These are phyloP conservation scores for Suillus ampliporus DNA, from an alignment of 768 basidiomycete genomes.

Conservation along the genomic window DNA sequence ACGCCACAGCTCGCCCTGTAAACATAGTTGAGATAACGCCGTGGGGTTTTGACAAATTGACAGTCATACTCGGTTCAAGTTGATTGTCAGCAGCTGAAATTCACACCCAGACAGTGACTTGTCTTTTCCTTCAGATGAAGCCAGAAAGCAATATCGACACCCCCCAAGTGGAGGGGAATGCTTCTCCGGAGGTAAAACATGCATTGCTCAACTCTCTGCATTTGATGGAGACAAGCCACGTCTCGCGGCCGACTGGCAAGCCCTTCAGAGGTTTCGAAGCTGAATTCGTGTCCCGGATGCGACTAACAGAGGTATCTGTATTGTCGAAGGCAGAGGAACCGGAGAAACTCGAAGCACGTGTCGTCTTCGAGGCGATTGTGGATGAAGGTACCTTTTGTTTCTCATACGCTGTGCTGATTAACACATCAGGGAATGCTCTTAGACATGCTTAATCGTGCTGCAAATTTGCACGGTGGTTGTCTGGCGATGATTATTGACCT, in stretches of 20 bases:
- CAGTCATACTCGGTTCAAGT: no score
- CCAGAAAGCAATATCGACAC: slow-evolving; percentile 17
- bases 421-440: background rate
- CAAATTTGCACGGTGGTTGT: slow-evolving; percentile 49
- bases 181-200: slow-evolving; percentile 32
- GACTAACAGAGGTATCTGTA: slow-evolving; percentile 47
- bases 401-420: background rate
- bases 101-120: background rate
- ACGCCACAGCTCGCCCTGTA: background rate
- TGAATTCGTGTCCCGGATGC: slow-evolving; percentile 26
- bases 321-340: slow-evolving; percentile 42
- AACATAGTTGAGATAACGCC: no score
- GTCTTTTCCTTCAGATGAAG: background rate
- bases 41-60: no score
- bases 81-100: background rate
- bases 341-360: slow-evolving; percentile 40
- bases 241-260: slow-evolving; percentile 16
- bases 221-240: slow-evolving; percentile 5
- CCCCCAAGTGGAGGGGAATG: slow-evolving; percentile 36
- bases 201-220: slow-evolving; percentile 28
- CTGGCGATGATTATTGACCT: slow-evolving; percentile 52
- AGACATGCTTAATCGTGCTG: slow-evolving; percentile 52
- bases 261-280: slow-evolving; percentile 27
- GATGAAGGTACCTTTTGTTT: slow-evolving; percentile 44
- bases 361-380: slow-evolving; percentile 49